Evolutionary conservation across 2,329 filamentous ascomycete species (phyloP), one percentile per base, ranked within the genome.

Genomic region (Lanzia echinophila): DNA sequence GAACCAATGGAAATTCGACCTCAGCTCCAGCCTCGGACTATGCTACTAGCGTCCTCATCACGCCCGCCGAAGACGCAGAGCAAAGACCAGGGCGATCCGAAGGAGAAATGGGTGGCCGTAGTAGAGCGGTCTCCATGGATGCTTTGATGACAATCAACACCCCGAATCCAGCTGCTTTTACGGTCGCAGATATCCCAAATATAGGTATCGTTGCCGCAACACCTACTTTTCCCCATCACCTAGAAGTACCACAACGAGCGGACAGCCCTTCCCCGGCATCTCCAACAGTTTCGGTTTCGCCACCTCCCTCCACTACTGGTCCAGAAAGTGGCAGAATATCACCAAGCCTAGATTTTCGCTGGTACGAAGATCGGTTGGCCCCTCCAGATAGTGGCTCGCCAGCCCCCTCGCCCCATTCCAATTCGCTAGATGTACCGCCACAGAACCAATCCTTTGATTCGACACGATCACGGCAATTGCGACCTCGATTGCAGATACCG

Each of bases 1-100:
- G 59, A 66, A 50, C 73, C 69, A 11, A 71, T 72, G 34, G 70
- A 67, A 56, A 71, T 74, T 53, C 72, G 74, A 55, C 74, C 76
- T 58, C 70, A 71, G 50, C 68, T 74, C 39, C 46, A 10, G 63
- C 62, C 47, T 60, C 60, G 22, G 64, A 66, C 33, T 60, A 61
- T 56, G 48, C 56, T 75, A 76, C 57, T 1, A 61, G 56, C 48
- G 49, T 57, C 12, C 68, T 74, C 13, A 62, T 70, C 6, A 76
- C 77, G n/a, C 73, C 70, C 50, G 65, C 66, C 20, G 65, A 64
- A 24, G 53, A 56, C 42, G 49, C 46, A 8, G 56, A 60, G 10
- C 38, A 54, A 12, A 20, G 19, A 2, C 24, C 5, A 13, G 56
- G 56, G 22, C 32, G 56, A 7, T 47, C 59, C 43, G 58, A 34